Evolutionary conservation across 2,329 filamentous ascomycete genomes (phyloP), one percentile per base, ranked within the genome.

Genomic region (Scedosporium boydii): DNA sequence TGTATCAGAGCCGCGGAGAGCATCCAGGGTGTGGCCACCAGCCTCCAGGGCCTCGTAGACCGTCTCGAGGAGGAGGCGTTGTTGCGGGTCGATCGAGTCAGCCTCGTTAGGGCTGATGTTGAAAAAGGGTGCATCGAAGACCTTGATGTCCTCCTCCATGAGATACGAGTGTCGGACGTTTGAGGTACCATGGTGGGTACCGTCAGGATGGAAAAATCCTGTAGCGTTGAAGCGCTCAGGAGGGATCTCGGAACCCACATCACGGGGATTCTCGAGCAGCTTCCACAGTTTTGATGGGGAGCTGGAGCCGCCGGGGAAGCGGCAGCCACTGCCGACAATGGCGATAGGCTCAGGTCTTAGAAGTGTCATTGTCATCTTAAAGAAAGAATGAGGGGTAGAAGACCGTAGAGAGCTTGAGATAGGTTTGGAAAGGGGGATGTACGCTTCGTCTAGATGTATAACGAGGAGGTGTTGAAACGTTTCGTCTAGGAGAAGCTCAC

Each of bases 231-330:
- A 56, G 23, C 53, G 53, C 16, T 56, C 53, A 16, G 18, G 14
- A 2, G 53, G 53, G 23, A 56, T 56, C n/a, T 26, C n/a, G 6
- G 29, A 34, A 34, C 29, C 29, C 7, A 73, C 75, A 10, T 70
- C 73, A n/a, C 71, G 71, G 10, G 10, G 63, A 61, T 44, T 68
- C 63, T 51, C 29, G n/a, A 70, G 69, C 16, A 75, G 68, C 60
- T 74, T 70, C 78, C 78, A 81, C 60, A 81, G 76, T 64, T 79
- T 76, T 6, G 73, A 73, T 4, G 75, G 71, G 6, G 70, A 76
- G 9, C 73, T 70, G 23, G 78, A 74, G 55, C 73, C 73, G 9
- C 78, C 78, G 0, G 78, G 76, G 55, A 80, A 71, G 27, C 78
- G 77, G 65, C 77, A 80, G 3, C 76, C 73, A 73, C 80, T 79